Percentiles rank a stretch among this genome's conserved stretches.
Conservation (phyloP, 331 rosid species). For the Telfairia occidentalis region DNA sequence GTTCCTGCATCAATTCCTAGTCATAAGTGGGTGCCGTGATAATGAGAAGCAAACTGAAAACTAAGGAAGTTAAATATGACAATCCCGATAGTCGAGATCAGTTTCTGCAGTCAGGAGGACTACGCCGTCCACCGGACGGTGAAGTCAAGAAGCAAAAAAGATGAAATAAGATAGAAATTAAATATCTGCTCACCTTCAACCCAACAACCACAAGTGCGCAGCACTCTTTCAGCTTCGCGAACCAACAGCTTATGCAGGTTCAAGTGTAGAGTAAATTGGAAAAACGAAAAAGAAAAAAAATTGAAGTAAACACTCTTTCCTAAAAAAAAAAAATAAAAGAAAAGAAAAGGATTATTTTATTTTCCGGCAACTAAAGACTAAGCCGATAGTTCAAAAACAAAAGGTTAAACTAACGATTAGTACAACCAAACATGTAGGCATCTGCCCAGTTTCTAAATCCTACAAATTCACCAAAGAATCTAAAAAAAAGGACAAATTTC, state of each 20-base stretch:
- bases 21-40: not conserved
- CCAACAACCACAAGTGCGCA: not conserved
- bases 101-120: not conserved
- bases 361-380: not conserved
- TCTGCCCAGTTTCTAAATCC: not conserved
- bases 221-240: not conserved
- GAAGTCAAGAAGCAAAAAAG: not conserved
- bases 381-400: not conserved
- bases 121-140: not conserved
- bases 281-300: not conserved
- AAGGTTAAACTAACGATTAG: not conserved
- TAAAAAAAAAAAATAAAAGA: not conserved
- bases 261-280: not conserved
- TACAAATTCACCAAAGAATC: not conserved
- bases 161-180: not conserved
- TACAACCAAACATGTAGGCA: not conserved
- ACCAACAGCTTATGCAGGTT: not conserved
- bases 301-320: not conserved
- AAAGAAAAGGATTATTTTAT: not conserved
- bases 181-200: slow-evolving; percentile 4
- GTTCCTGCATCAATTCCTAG: not conserved
- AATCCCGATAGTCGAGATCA: not conserved
- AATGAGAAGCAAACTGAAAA: not conserved
- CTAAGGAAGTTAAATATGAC: not conserved
- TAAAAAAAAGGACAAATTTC: not conserved